Percentiles rank a stretch among this genome's conserved stretches.
phyloP scores from a whole-genome alignment of 176 grass and related monocot species.

The Carex scoparia region DNA sequence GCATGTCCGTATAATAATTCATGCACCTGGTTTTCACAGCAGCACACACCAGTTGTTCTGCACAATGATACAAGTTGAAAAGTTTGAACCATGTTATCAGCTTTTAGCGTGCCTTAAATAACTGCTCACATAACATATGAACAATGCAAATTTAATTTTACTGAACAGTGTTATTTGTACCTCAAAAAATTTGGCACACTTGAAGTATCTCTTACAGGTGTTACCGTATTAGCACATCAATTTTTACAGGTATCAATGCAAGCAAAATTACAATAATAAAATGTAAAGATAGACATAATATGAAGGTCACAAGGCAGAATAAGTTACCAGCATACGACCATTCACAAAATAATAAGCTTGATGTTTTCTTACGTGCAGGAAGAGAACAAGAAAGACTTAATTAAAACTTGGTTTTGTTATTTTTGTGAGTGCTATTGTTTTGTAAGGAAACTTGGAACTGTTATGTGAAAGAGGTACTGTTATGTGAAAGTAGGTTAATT shows the following conservation, averaged over 20 bases:
- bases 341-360: conserved; percentile 42
- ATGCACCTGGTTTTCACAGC: neutral
- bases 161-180: neutral
- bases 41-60: neutral
- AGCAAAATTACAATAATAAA: conserved; percentile 3
- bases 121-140: neutral
- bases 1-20: neutral
- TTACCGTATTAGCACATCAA: neutral
- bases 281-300: neutral
- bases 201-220: neutral
- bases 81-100: neutral
- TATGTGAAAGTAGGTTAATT: too few species aligned
- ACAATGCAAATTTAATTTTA: neutral
- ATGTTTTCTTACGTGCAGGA: too few species aligned
- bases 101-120: neutral
- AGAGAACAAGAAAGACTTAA: too few species aligned
- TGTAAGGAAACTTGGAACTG: too few species aligned
- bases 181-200: neutral
- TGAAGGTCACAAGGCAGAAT: conserved; percentile 16
- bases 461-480: too few species aligned
- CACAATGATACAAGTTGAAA: neutral
- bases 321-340: conserved; percentile 79
- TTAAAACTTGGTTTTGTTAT: too few species aligned
- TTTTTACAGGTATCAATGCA: neutral
- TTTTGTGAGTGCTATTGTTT: too few species aligned